These are phyloP conservation scores for Diplosphaera chodatii DNA, from an alignment of 139 green algal species.

Conservation along the genomic window DNA sequence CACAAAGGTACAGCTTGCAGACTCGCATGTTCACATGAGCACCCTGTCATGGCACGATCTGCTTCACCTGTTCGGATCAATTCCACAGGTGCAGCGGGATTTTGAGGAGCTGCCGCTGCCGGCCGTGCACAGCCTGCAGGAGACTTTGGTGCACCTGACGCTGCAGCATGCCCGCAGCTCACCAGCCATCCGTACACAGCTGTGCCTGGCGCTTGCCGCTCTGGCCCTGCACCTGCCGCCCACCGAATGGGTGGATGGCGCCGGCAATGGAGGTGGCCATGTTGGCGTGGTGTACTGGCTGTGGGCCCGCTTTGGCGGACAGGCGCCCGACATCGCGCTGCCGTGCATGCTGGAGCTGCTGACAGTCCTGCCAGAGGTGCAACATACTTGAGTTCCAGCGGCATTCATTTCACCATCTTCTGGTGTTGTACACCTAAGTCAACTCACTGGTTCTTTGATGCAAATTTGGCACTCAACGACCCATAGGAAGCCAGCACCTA, in stretches of 20 bases:
- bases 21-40: background rate
- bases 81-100: slow-evolving; percentile 69
- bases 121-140: slow-evolving; percentile 49
- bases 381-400: background rate
- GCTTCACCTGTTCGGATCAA: too few relatives aligned
- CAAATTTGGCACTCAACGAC: too few relatives aligned
- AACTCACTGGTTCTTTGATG: too few relatives aligned
- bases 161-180: slow-evolving; percentile 46
- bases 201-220: slow-evolving; percentile 78
- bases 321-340: slow-evolving; percentile 35
- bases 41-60: background rate
- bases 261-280: background rate
- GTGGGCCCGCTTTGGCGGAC: slow-evolving; percentile 18
- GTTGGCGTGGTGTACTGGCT: slow-evolving; percentile 32
- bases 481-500: slow-evolving; percentile 68
- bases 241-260: slow-evolving; percentile 42
- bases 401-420: background rate
- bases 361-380: slow-evolving; percentile 76
- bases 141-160: slow-evolving; percentile 71
- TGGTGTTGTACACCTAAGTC: too few relatives aligned
- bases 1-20: slow-evolving; percentile 63
- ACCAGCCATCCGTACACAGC: slow-evolving; percentile 71
- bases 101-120: slow-evolving; percentile 81
- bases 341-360: slow-evolving; percentile 84
- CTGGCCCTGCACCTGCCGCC: slow-evolving; percentile 68